A percentile compares a stretch with the other conserved stretches of the same genome.
phyloP scores from a whole-genome alignment of 495 filamentous ascomycete species.

The Chaetomium cochliodes region DNA sequence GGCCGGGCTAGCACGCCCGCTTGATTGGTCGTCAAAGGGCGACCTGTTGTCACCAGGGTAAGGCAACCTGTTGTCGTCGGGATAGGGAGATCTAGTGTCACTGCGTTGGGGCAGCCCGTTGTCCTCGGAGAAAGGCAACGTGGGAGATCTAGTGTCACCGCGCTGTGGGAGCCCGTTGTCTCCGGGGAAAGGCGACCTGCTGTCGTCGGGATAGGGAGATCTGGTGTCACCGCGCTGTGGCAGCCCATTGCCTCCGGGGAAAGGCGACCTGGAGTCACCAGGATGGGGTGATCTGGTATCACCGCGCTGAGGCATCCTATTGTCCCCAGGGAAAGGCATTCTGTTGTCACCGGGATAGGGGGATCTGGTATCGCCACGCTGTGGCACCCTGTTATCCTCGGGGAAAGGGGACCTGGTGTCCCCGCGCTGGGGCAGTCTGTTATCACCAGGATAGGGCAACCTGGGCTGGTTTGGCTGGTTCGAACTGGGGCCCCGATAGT shows the following conservation, averaged over 20 bases:
- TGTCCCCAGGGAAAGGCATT: constrained; percentile 1
- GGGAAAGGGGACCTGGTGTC: neutral
- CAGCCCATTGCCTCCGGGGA: neutral
- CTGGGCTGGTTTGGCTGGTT: constrained; percentile 22
- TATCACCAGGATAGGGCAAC: constrained; percentile 11
- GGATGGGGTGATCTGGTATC: constrained; percentile 8
- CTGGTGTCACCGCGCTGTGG: constrained; percentile 11
- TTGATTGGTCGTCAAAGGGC: constrained; percentile 14
- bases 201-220: neutral
- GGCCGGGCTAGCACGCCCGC: constrained; percentile 21
- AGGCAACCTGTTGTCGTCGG: constrained; percentile 13
- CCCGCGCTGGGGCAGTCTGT: constrained; percentile 11
- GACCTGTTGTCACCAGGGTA: neutral
- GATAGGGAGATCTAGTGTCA: neutral
- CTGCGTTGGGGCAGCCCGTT: constrained; percentile 8
- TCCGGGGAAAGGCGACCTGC: neutral
- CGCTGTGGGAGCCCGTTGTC: constrained; percentile 9
- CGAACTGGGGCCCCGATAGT: constrained; percentile 31
- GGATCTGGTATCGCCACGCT: constrained; percentile 3
- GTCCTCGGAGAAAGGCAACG: neutral
- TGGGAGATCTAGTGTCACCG: constrained; percentile 1
- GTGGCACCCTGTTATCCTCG: constrained; percentile 11
- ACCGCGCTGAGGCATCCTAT: neutral
- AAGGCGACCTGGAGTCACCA: neutral
- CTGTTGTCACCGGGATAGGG: constrained; percentile 17